Evolutionary conservation across 225 moss, liverwort and hornwort species (phyloP), one percentile per base, ranked within the genome.

Genomic region (Bryum argenteum): DNA sequence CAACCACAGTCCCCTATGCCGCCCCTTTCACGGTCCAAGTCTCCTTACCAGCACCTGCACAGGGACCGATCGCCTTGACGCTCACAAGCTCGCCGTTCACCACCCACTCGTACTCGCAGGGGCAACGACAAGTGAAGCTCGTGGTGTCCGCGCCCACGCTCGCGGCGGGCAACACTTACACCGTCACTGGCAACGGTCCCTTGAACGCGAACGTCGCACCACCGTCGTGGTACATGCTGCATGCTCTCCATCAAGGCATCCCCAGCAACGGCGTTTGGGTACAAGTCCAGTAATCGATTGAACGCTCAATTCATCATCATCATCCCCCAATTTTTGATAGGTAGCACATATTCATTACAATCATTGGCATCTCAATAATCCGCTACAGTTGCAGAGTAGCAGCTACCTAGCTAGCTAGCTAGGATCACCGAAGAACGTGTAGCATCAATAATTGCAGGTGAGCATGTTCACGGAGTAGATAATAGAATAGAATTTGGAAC

Each of bases 51-150:
- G 58, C 78, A 3, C 61, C 78, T 10, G 84, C 76, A 11, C 70
- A 78, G 4, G 95, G 86, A 5, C 39, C 11, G 1, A 59, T 96
- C 1, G 54, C 72, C 2, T 74, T 96, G 20, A 79, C 88, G 5
- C 39, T 96, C 7, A 75, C 77, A 1, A 93, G 83, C 67, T 80
- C 95, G 14, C 95, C 95, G 1, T 96, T 74, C 51, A 81, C 95
- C 0, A 96, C 95, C 0, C 95, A 96, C 20, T 88, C 95, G 0
- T 96, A 77, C 66, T 87, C 93, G 12, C 91, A 91, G 63, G 95
- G 95, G 2, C 95, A 96, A 55, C 81, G 95, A 5, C 91, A 88
- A 48, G 81, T 96, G 61, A 83, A 85, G 81, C 91, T 96, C 22
- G 75, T 73, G 1, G 85, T 81, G 7, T 48, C 80, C 0, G 72